Evolutionary conservation across 2,329 filamentous ascomycete species (phyloP).

Genomic region (Escovopsis sp.): DNA sequence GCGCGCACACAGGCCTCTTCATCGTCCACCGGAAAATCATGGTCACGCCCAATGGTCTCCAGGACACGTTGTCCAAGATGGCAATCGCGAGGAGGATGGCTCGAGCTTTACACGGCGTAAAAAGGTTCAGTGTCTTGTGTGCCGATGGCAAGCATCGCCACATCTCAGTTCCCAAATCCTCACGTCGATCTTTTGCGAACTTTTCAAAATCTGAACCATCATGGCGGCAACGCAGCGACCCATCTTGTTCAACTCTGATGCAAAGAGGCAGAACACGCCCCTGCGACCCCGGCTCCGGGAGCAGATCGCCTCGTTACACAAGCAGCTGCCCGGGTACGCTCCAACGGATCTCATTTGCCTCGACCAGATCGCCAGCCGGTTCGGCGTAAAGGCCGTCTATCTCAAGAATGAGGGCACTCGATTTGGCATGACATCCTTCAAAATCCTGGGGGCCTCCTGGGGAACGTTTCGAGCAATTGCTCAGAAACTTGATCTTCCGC

Average conservation of each 20-base stretch:
- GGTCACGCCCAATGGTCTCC: background rate
- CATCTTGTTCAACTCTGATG: constrained; percentile 6
- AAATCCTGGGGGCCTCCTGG: constrained; percentile 69
- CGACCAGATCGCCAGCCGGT: constrained; percentile 34
- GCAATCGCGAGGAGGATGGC: no score
- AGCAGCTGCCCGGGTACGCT: constrained; percentile 21
- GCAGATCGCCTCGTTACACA: constrained; percentile 6
- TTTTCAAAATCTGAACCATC: background rate
- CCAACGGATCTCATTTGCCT: constrained; percentile 38
- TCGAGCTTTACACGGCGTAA: no score
- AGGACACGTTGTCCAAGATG: background rate
- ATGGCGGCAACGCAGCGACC: constrained; percentile 5
- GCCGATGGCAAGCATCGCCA: background rate
- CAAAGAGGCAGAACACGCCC: constrained; percentile 4
- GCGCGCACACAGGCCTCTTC: background rate
- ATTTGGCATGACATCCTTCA: constrained; percentile 58
- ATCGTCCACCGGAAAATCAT: background rate
- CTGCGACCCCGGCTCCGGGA: background rate
- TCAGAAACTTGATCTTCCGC: constrained; percentile 25
- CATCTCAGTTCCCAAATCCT: background rate
- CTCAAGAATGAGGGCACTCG: constrained; percentile 58
- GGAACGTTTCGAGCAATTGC: constrained; percentile 44
- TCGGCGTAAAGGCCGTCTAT: constrained; percentile 42
- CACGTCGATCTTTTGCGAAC: no score
- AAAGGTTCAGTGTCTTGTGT: background rate